Conservation (phyloP, 345 rosid species). For the Boechera stricta region DNA sequence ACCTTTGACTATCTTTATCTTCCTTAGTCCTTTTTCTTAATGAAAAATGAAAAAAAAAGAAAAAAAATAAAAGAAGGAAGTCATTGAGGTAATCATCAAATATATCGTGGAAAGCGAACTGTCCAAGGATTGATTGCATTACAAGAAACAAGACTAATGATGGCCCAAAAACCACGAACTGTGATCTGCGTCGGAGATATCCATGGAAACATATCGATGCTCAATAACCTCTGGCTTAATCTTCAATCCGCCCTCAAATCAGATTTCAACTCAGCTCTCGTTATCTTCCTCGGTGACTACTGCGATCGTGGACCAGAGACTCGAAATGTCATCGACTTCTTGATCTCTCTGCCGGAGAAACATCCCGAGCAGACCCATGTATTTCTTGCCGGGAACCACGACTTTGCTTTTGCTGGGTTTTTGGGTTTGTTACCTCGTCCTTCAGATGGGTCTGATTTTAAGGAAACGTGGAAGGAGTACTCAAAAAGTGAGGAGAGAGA, state of each 20-base stretch:
- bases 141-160: neutral
- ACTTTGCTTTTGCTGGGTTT: constrained; percentile 76
- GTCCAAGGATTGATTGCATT: neutral
- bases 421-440: constrained; percentile 61
- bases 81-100: neutral
- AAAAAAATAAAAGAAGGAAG: neutral
- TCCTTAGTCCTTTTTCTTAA: neutral
- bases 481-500: constrained; percentile 64
- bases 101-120: neutral
- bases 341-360: constrained; percentile 53
- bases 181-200: constrained; percentile 81
- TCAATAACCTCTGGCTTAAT: constrained; percentile 72
- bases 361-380: constrained; percentile 69
- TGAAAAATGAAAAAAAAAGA: too few relatives aligned
- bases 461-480: constrained; percentile 70
- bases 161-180: constrained; percentile 49
- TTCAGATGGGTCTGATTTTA: constrained; percentile 51
- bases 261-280: constrained; percentile 62
- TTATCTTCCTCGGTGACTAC: constrained; percentile 89
- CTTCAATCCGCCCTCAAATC: constrained; percentile 55
- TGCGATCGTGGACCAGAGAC: constrained; percentile 89
- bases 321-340: constrained; percentile 65
- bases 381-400: constrained; percentile 77
- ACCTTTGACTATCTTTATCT: neutral
- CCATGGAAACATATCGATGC: constrained; percentile 72